phyloP scores from a whole-genome alignment of 345 rosid species.

The Schrenkiella parvula region DNA sequence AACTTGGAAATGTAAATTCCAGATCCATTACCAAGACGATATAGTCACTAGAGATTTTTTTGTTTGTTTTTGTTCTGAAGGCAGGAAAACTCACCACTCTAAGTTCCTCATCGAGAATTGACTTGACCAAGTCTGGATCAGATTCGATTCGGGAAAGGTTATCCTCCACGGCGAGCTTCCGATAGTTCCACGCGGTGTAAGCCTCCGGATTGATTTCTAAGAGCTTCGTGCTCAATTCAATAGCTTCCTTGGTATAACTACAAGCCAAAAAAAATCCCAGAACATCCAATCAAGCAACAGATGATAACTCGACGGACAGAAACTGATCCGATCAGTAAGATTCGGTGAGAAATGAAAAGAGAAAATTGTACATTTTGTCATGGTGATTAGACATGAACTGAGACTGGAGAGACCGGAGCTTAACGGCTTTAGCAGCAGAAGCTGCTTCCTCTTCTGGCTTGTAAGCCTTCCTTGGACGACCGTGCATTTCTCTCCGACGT shows the following conservation, averaged over 20 bases:
- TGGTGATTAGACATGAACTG: conserved; percentile 63
- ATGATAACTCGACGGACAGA: neutral
- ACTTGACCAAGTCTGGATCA: conserved; percentile 43
- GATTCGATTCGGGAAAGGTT: conserved; percentile 35
- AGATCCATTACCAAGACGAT: neutral
- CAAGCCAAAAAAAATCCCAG: neutral
- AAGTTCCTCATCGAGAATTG: conserved; percentile 69
- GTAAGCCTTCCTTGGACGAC: conserved; percentile 64
- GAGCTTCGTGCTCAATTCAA: conserved; percentile 73
- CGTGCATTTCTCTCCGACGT: conserved; percentile 62
- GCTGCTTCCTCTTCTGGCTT: conserved; percentile 66
- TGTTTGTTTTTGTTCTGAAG: neutral
- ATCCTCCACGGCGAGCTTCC: conserved; percentile 74
- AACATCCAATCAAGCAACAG: neutral
- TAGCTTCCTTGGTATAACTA: conserved; percentile 80
- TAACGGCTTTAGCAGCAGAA: conserved; percentile 64
- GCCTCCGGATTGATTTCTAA: conserved; percentile 78
- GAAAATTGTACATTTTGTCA: conserved; percentile 46
- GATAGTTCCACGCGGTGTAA: conserved; percentile 88
- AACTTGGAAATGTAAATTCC: neutral
- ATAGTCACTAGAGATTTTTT: neutral
- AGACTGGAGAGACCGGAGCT: conserved; percentile 66
- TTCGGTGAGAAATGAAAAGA: neutral
- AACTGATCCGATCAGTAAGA: neutral
- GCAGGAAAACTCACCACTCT: conserved; percentile 43